Conservation (phyloP, 163 green algal species). For the Volvox carteri region DNA sequence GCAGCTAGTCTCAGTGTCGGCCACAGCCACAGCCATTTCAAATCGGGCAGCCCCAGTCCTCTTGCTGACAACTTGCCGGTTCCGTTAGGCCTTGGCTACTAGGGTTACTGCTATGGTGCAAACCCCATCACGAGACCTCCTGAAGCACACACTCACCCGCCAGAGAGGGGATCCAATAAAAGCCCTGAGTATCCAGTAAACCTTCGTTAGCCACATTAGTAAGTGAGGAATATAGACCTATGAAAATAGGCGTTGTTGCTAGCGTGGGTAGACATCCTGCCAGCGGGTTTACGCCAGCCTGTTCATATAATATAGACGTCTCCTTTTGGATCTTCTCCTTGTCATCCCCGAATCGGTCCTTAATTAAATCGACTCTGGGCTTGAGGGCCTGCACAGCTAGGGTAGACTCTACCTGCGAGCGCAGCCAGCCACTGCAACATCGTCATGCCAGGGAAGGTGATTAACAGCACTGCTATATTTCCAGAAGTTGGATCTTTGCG, state of each 20-base stretch:
- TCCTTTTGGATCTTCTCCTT: constrained; percentile 85
- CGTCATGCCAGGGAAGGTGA: too few species aligned
- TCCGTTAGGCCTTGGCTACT: too few species aligned
- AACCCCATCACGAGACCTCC: too few species aligned
- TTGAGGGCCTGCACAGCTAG: constrained; percentile 92
- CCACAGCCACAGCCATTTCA: too few species aligned
- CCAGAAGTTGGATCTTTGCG: too few species aligned
- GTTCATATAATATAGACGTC: constrained; percentile 87
- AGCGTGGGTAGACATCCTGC: constrained; percentile 94
- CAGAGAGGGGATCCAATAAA: constrained; percentile 90
- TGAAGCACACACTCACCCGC: constrained; percentile 68
- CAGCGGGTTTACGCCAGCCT: constrained; percentile 85
- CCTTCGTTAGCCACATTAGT: constrained; percentile 77
- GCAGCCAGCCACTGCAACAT: too few species aligned
- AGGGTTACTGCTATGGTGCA: too few species aligned
- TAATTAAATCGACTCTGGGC: constrained; percentile 94
- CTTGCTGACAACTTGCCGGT: too few species aligned
- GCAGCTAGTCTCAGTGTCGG: too few species aligned
- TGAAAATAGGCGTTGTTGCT: constrained; percentile 95
- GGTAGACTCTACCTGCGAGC: constrained; percentile 88
- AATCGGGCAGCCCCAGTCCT: too few species aligned
- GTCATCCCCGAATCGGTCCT: constrained; percentile 87
- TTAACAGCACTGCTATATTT: too few species aligned
- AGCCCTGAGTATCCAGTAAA: constrained; percentile 84
- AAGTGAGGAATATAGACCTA: constrained; percentile 83